Evolutionary conservation across 768 basidiomycete genomes (phyloP), one percentile per base, ranked within the genome.

Genomic region (Favolaschia claudopus): DNA sequence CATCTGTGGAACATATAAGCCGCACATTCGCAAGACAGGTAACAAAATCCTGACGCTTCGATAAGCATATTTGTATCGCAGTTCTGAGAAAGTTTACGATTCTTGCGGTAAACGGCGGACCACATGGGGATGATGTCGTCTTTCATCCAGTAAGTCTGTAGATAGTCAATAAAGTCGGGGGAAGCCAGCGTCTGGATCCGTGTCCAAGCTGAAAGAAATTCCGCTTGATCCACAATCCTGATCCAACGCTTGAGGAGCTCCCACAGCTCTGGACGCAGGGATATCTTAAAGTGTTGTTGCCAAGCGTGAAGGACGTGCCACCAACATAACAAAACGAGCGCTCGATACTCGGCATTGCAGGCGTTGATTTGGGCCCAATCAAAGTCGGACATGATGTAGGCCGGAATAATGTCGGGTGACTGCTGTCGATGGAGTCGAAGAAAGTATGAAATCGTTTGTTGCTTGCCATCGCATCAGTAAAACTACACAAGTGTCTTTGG

Each of bases 261-360:
- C 70, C 68, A 72, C 0, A 70, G 48, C 20, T 61, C 53, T 5
- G 58, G 48, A 14, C 43, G 6, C 2, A 19, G 3, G 1, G 28
- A 8, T 7, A 39, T 49, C 7, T 12, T 12, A 38, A 74, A 57
- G 32, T 71, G 69, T 39, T 70, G 66, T 34, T 71, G 67, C 71
- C 70, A 72, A 0, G 69, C 64, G 43, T 72, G 72, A 2, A 73
- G 64, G 25, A 72, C 67, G 45, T 74, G 73, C 73, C 69, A 73
- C 69, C 70, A 71, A 58, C 70, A 73, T 0, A 73, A 42, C 1
- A 64, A 37, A 19, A 71, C 36, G 1, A 25, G 27, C 0, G 66
- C 36, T 1, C 2, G 10, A 33, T 47, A 56, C 12, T 7, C 33
- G 3, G 5, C 22, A 2, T 8, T 9, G 34, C 46, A 56, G 2